Conservation (phyloP, 208 protist species). For the Strigomonas culicis region DNA sequence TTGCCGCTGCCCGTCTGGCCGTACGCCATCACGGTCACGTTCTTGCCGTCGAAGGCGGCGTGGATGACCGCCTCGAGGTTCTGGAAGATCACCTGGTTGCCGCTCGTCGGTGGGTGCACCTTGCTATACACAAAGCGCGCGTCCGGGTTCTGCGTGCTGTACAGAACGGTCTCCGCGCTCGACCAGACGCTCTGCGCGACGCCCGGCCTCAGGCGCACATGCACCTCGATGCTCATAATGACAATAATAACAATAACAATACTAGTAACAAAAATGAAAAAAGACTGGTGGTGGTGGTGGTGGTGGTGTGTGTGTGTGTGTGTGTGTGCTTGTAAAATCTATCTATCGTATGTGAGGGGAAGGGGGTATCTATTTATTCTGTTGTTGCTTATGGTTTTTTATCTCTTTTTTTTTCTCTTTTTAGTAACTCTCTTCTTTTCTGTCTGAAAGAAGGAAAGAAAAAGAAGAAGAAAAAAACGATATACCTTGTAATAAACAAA, state of each 20-base stretch:
- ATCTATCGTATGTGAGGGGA: too few species aligned
- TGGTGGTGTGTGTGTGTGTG: too few species aligned
- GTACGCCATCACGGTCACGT: slow-evolving; percentile 83
- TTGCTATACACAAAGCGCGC: slow-evolving; percentile 84
- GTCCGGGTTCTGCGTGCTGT: slow-evolving; percentile 75
- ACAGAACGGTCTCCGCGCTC: slow-evolving; percentile 78
- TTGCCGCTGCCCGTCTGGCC: slow-evolving; percentile 93
- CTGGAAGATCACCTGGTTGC: slow-evolving; percentile 76
- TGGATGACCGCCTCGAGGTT: slow-evolving; percentile 76
- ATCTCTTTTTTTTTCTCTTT: slow-evolving; percentile 8
- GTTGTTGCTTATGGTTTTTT: slow-evolving; percentile 17
- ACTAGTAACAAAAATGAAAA: slow-evolving; percentile 4
- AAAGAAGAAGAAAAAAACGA: slow-evolving; percentile 8
- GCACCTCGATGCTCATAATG: slow-evolving; percentile 84
- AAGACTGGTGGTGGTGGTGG: neutral
- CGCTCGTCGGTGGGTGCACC: slow-evolving; percentile 72
- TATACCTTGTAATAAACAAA: too few species aligned
- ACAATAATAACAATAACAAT: neutral
- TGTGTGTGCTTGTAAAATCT: too few species aligned
- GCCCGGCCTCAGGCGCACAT: slow-evolving; percentile 75
- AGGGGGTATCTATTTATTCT: slow-evolving; percentile 6
- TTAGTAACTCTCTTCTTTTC: slow-evolving; percentile 11
- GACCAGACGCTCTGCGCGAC: slow-evolving; percentile 68
- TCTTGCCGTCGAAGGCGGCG: slow-evolving; percentile 70
- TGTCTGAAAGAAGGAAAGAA: slow-evolving; percentile 5